phyloP scores from a whole-genome alignment of 768 basidiomycete genomes.

The Tylopilus sp. region DNA sequence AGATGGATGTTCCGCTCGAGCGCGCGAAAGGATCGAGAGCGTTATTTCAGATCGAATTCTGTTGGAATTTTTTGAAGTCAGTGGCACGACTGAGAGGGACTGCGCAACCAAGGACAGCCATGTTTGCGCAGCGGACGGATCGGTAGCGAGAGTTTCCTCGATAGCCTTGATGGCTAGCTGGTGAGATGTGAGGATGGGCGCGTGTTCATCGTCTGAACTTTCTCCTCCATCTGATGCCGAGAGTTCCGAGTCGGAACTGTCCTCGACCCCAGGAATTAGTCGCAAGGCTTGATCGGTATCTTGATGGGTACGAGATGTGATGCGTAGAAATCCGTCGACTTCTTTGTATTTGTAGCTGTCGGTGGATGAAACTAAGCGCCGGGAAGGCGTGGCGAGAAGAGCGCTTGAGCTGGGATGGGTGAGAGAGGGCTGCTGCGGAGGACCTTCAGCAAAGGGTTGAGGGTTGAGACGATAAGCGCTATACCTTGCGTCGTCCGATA shows the following conservation, averaged over 20 bases:
- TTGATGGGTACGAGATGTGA: constrained; percentile 42
- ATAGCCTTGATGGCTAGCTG: constrained; percentile 58
- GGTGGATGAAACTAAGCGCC: constrained; percentile 41
- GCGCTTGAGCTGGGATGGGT: constrained; percentile 55
- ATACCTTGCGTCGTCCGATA: constrained; percentile 43
- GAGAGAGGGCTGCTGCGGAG: constrained; percentile 44
- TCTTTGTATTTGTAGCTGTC: constrained; percentile 52
- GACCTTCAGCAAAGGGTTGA: constrained; percentile 2
- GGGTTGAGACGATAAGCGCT: background rate
- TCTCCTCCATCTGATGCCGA: constrained; percentile 31
- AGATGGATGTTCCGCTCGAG: constrained; percentile 51
- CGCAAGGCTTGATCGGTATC: constrained; percentile 45
- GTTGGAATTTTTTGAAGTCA: constrained; percentile 62
- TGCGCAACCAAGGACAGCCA: constrained; percentile 68
- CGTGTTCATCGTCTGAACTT: constrained; percentile 35
- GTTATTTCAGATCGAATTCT: constrained; percentile 70
- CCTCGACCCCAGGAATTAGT: constrained; percentile 39
- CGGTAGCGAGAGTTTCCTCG: constrained; percentile 47
- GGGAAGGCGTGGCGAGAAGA: constrained; percentile 49
- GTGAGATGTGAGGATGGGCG: constrained; percentile 44
- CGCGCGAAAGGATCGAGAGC: constrained; percentile 62
- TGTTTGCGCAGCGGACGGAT: constrained; percentile 50
- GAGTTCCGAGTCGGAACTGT: constrained; percentile 34
- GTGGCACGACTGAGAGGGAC: constrained; percentile 59
- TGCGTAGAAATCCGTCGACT: constrained; percentile 61